Base-by-base conservation (phyloP, 2,329 filamentous ascomycete genomes). In the Orbilia brochopaga region DNA sequence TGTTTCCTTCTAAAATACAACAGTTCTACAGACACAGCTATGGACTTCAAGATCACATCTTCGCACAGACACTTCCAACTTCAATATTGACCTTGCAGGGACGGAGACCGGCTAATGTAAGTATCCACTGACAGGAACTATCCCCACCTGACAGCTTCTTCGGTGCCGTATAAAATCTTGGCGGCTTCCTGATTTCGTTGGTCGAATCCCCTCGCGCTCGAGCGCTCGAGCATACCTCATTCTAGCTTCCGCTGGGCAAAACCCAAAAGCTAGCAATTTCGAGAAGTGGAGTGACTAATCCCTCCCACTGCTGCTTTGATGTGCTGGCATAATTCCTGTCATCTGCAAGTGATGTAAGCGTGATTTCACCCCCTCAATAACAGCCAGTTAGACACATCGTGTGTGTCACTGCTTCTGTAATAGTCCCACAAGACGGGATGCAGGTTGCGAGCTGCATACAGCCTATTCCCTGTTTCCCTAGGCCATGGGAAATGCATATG, bases 311-410 rank as follows among this genome's bases (percentile, higher is more conserved):
- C 19, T 42, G 32, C 7, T 40, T 50, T 55, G 59, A 65, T 72
- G 67, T 61, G 67, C 67, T 72, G 60, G 67, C 60, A 72, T 59
- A 64, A 32, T 59, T 44, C 32, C 50, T 35, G n/a, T 30, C 19
- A 61, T 30, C 63, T 57, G 67, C 60, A 46, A 32, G 60, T 65
- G 67, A 72, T 65, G 67, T 61, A 72, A 72, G 60, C 24, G 60
- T 72, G 67, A 72, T 54, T 44, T 65, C 60, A 65, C 60, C 40
- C n/a, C 50, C 24, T 23, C 27, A 42, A 5, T 21, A 21, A 10
- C 2, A 11, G 11, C 15, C 8, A 48, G n/a, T 19, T 5, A 2
- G 44, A 17, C n/a, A 21, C n/a, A 32, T 3, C 11, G 11, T 5
- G 40, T 51, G 55, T 60, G 58, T n/a, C 50, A 55, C 50, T 54